These are phyloP conservation scores for Venustampulla echinocandica DNA, from an alignment of 495 filamentous ascomycete species.

Conservation along the genomic window DNA sequence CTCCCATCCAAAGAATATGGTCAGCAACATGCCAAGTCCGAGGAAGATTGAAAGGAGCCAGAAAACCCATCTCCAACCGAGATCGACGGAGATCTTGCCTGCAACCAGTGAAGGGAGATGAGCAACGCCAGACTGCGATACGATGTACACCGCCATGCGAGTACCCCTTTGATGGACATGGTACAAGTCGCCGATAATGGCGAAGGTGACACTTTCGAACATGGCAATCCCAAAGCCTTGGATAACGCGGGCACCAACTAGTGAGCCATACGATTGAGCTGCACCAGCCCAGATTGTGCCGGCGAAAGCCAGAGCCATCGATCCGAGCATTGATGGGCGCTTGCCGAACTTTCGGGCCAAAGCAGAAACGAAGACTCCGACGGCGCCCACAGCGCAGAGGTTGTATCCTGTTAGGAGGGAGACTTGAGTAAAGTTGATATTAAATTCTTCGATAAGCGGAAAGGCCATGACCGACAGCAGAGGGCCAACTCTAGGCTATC, in stretches of 20 bases:
- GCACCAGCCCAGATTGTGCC: neutral
- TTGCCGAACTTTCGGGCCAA: slow-evolving; percentile 29
- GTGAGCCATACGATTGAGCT: slow-evolving; percentile 30
- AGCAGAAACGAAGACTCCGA: slow-evolving; percentile 21
- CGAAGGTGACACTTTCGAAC: slow-evolving; percentile 82
- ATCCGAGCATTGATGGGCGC: slow-evolving; percentile 25
- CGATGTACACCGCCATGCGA: slow-evolving; percentile 81
- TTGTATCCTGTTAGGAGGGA: slow-evolving; percentile 9
- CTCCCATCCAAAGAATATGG: slow-evolving; percentile 41
- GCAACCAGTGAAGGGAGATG: slow-evolving; percentile 78
- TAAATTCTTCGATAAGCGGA: slow-evolving; percentile 26
- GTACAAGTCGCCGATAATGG: slow-evolving; percentile 90
- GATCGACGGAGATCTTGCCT: slow-evolving; percentile 65
- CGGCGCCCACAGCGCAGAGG: slow-evolving; percentile 3
- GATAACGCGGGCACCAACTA: slow-evolving; percentile 72
- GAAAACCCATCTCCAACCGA: slow-evolving; percentile 85
- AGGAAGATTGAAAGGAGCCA: slow-evolving; percentile 52
- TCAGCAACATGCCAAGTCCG: slow-evolving; percentile 33
- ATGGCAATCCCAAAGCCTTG: slow-evolving; percentile 79
- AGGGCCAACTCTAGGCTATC: neutral
- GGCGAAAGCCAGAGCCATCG: slow-evolving; percentile 26
- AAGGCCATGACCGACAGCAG: slow-evolving; percentile 25
- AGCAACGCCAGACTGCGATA: slow-evolving; percentile 79
- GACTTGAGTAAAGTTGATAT: slow-evolving; percentile 7
- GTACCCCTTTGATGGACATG: slow-evolving; percentile 89